Conservation (phyloP, 1,284 basidiomycete genomes). For the Fomitopsis palustris region DNA sequence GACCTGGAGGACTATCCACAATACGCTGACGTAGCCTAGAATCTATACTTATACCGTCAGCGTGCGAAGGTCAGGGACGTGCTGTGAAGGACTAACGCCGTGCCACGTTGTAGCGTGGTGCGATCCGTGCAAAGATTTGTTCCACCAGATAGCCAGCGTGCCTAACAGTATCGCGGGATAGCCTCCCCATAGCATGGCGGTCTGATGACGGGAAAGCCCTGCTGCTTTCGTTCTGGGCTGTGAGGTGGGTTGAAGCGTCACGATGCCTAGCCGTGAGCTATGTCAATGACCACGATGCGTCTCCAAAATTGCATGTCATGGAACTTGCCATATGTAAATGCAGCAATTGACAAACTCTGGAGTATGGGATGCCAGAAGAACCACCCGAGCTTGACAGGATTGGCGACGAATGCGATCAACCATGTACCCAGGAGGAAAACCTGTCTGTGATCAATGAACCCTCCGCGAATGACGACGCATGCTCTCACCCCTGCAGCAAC, state of each 20-base stretch:
- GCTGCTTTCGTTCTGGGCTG: constrained; percentile 59
- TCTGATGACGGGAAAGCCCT: constrained; percentile 62
- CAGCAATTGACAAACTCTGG: constrained; percentile 50
- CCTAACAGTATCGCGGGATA: constrained; percentile 55
- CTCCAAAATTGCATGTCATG: background rate
- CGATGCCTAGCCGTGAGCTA: constrained; percentile 38
- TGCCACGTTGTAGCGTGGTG: constrained; percentile 68
- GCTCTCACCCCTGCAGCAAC: constrained; percentile 15
- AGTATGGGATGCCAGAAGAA: constrained; percentile 65
- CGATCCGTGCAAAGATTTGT: constrained; percentile 45
- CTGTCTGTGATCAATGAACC: constrained; percentile 25
- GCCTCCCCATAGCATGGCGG: constrained; percentile 48
- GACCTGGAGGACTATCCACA: constrained; percentile 55
- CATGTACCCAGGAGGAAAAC: constrained; percentile 48
- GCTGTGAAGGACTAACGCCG: constrained; percentile 41
- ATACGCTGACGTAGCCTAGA: constrained; percentile 51
- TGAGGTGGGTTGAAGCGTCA: constrained; percentile 73
- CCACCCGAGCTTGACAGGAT: constrained; percentile 49
- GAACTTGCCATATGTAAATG: constrained; percentile 55
- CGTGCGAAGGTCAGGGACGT: background rate
- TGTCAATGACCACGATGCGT: background rate
- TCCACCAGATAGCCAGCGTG: constrained; percentile 48
- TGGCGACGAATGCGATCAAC: constrained; percentile 46
- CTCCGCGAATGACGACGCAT: background rate
- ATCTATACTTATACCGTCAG: constrained; percentile 31